Base-by-base conservation (phyloP, 208 protist species). In the Trypanosoma conorhini region DNA sequence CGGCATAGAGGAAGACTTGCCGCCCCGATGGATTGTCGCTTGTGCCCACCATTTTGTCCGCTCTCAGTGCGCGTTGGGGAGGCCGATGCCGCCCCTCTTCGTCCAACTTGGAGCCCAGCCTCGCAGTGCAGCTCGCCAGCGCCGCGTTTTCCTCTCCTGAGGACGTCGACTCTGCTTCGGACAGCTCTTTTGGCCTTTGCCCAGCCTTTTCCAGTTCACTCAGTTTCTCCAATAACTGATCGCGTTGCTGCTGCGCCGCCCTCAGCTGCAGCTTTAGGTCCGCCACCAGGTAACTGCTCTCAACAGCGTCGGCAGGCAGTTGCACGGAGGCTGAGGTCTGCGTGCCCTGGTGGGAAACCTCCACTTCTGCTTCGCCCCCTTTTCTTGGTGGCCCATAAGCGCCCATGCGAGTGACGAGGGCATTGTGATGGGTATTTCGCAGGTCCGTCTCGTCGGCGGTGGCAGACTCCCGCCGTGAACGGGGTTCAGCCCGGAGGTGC, bases 31-130 rank as follows among this genome's bases (percentile, higher is more conserved):
- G 3, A 59, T 59, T 17, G 42, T 46, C 48, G 24, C 28, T 24
- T 44, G 63, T 68, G 22, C 38, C 24, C 10, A 68, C 31, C 13
- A 22, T 38, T 28, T 59, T 59, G 19, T 68, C 51, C 38, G 15
- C 19, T 35, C 38, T 26, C 10, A 5, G 15, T 52, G 44, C 8
- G 28, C 19, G 33, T 35, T 52, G 12, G 38, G 22, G 4, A 54
- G 17, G n/a, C 3, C 22, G 12, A 8, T 3, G 12, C 42, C 54
- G 35, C 19, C 30, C 22, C 24, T 33, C 17, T 7, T 19, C 42
- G 24, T 31, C 30, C 35, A 51, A 54, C 26, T 65, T 54, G 2
- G 22, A 35, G 13, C 54, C 35, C 28, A 54, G 26, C 5, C 12
- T 31, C n/a, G 2, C n/a, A n/a, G 15, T 24, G 28, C 7, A 51